Evolutionary conservation across 2,329 filamentous ascomycete genomes (phyloP), one percentile per base, ranked within the genome.

Genomic region (Dothistroma pini): DNA sequence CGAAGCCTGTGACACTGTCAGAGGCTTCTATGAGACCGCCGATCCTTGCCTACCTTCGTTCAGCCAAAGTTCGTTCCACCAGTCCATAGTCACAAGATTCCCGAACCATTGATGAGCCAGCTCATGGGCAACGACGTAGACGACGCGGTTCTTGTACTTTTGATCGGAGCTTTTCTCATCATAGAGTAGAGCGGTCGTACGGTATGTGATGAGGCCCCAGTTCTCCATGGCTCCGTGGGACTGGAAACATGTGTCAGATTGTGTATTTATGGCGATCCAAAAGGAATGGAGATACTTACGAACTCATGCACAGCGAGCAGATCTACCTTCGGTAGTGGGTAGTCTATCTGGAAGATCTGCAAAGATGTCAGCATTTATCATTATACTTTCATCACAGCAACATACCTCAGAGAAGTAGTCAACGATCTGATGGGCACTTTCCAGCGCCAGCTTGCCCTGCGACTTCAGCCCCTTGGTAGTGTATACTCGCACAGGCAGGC

Each of bases 81-180:
- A 96, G 75, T 96, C 91, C 92, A 96, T 96, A 6, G 93, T 96
- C 49, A 96, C 92, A 11, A 96, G 84, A 75, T 96, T 96, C 41
- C 92, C 92, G 70, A 96, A 96, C 93, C 93, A 96, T 78, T 96
- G 92, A 73, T 96, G 92, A 59, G 93, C 95, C 64, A 99, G 83
- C 76, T 99, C 95, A 77, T 99, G 95, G n/a, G 95, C 93, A 55
- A 97, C 93, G 59, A 97, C 93, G 71, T 99, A 97, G 34, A 95
- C 95, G 65, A 99, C 89, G 41, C 93, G 85, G 75, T 96, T 97
- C 77, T 92, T 93, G 79, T 93, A 97, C 66, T 88, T 87, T 48
- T 90, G 87, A 74, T 97, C 93, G 0, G 93, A 97, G 54, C 89
- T 90, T 74, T 91, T 87, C 75, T 96, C 91, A 71, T 99, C 93